Percentiles rank a stretch among this genome's conserved stretches.
These are phyloP conservation scores for Lactifluus piperatus DNA, from an alignment of 768 basidiomycete species.

Conservation along the genomic window DNA sequence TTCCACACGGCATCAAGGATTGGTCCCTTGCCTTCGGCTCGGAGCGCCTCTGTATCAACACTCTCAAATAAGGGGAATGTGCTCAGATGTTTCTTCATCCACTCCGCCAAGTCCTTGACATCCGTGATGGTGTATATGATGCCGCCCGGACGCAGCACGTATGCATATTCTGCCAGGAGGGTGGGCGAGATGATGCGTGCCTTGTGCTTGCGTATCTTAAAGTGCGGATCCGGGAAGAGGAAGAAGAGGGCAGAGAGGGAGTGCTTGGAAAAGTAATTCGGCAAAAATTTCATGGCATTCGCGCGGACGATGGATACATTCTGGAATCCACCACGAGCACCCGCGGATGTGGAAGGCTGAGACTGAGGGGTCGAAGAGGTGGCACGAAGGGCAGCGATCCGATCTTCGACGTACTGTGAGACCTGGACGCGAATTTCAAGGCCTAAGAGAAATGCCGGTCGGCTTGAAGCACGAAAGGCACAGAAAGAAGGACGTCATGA, in stretches of 20 bases:
- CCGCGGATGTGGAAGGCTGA: slow-evolving; percentile 3
- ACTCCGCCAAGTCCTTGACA: slow-evolving; percentile 85
- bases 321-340: slow-evolving; percentile 46
- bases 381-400: slow-evolving; percentile 86
- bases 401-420: slow-evolving; percentile 91
- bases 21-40: slow-evolving; percentile 64
- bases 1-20: slow-evolving; percentile 77
- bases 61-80: slow-evolving; percentile 81
- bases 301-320: slow-evolving; percentile 92
- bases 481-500: not conserved
- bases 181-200: slow-evolving; percentile 97
- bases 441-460: slow-evolving; percentile 38
- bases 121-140: slow-evolving; percentile 98
- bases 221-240: slow-evolving; percentile 98
- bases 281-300: slow-evolving; percentile 98
- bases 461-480: not conserved
- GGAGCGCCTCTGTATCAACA: slow-evolving; percentile 65
- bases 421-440: slow-evolving; percentile 98
- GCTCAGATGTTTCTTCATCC: slow-evolving; percentile 90
- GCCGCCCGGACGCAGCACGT: slow-evolving; percentile 85
- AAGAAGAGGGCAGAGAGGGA: slow-evolving; percentile 94
- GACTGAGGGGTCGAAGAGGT: slow-evolving; percentile 30
- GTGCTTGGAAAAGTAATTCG: slow-evolving; percentile 88
- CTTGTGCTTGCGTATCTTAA: slow-evolving; percentile 97
- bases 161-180: slow-evolving; percentile 96